A percentile compares a stretch with the other conserved stretches of the same genome.
These are phyloP conservation scores for Boletus sensibilis DNA, from an alignment of 768 basidiomycete species.

Conservation along the genomic window DNA sequence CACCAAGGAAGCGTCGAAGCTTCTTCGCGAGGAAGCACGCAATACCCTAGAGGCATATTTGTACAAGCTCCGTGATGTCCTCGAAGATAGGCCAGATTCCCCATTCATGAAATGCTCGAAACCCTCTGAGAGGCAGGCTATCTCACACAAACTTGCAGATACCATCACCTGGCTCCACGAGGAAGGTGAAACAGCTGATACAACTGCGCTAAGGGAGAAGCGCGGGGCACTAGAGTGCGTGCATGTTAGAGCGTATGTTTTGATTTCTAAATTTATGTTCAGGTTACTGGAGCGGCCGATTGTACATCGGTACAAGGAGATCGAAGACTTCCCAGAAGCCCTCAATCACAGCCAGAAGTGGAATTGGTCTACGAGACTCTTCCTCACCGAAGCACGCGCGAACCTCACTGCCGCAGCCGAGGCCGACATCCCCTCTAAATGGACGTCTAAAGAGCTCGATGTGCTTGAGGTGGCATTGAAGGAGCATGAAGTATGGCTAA, in stretches of 20 bases:
- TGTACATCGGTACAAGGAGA: conserved; percentile 85
- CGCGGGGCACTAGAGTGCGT: conserved; percentile 81
- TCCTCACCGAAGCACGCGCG: conserved; percentile 74
- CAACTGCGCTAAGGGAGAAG: conserved; percentile 69
- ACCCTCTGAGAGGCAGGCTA: conserved; percentile 60
- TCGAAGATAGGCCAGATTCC: conserved; percentile 62
- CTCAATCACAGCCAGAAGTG: conserved; percentile 82
- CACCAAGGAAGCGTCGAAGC: conserved; percentile 70
- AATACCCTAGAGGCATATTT: conserved; percentile 91
- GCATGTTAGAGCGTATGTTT: background rate
- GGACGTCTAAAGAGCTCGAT: conserved; percentile 85
- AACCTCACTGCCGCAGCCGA: conserved; percentile 70
- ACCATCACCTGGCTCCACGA: conserved; percentile 83
- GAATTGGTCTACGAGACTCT: conserved; percentile 86
- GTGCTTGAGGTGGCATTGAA: conserved; percentile 71
- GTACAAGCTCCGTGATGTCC: conserved; percentile 84
- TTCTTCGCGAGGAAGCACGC: conserved; percentile 81
- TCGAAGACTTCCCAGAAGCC: conserved; percentile 77
- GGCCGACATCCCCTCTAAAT: conserved; percentile 67
- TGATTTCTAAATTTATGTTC: conserved; percentile 8
- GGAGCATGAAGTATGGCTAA: conserved; percentile 83
- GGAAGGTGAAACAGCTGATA: conserved; percentile 79
- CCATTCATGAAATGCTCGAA: conserved; percentile 88
- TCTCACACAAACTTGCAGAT: conserved; percentile 67
- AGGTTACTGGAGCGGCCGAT: conserved; percentile 81